These are phyloP conservation scores for Gracilaria vermiculophylla DNA, from an alignment of 23 red algal species.

Conservation along the genomic window DNA sequence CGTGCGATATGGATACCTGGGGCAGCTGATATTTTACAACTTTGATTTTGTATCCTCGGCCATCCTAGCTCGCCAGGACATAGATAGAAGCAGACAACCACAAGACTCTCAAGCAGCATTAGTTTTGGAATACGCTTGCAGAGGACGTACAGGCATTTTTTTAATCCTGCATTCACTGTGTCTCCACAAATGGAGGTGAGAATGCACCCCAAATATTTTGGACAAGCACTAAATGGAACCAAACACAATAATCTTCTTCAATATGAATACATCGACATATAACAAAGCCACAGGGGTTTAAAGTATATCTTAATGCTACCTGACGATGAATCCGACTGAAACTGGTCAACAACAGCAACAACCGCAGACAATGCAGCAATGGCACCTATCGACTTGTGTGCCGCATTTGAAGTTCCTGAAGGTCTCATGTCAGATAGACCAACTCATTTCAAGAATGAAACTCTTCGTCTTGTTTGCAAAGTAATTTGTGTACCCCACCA, in stretches of 20 bases:
- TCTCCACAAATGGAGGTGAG: background rate
- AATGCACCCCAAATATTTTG: background rate
- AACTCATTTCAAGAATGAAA: background rate
- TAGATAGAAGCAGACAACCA: background rate
- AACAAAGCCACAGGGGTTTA: background rate
- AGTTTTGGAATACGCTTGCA: too few species aligned
- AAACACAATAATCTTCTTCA: background rate
- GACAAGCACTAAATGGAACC: background rate
- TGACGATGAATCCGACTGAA: background rate
- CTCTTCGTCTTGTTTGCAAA: background rate
- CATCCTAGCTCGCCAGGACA: background rate
- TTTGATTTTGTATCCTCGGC: background rate
- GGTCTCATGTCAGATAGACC: background rate
- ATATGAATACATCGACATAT: background rate
- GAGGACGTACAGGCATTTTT: background rate
- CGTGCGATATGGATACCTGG: background rate
- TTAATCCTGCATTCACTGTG: background rate
- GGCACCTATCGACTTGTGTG: background rate
- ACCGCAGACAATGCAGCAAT: background rate
- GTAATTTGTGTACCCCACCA: background rate
- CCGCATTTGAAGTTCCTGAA: background rate
- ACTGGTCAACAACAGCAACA: background rate
- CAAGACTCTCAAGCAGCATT: background rate
- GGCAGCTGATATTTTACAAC: background rate
- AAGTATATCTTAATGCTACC: background rate